Conservation (phyloP, 2,329 filamentous ascomycete genomes). For the Ascochyta pisi region DNA sequence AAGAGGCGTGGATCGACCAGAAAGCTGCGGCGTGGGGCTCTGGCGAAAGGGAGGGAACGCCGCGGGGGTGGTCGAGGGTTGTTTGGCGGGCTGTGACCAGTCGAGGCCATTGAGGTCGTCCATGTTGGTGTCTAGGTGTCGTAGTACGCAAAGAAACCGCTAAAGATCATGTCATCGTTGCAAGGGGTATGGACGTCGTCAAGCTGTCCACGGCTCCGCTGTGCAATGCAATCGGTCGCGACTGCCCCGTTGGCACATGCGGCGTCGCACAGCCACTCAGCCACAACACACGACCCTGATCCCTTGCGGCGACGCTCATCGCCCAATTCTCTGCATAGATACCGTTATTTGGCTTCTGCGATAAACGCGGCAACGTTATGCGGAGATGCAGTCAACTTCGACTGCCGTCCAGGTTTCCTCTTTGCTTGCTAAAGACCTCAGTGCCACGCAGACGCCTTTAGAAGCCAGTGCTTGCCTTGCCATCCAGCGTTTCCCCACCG, state of each 20-base stretch:
- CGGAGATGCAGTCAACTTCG: background rate
- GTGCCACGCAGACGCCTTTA: background rate
- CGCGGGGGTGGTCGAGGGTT: constrained; percentile 36
- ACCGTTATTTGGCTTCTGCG: background rate
- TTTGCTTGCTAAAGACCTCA: background rate
- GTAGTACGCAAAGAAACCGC: constrained; percentile 12
- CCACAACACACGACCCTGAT: constrained; percentile 6
- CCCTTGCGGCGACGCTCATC: background rate
- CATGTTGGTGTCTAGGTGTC: constrained; percentile 43
- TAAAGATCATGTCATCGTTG: constrained; percentile 33
- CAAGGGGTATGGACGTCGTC: constrained; percentile 9
- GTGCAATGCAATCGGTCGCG: constrained; percentile 7
- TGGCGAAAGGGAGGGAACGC: constrained; percentile 47
- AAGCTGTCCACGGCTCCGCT: constrained; percentile 3
- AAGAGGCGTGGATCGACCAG: constrained; percentile 49
- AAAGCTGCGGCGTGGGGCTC: constrained; percentile 49
- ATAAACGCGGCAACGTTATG: background rate
- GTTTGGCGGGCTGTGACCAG: constrained; percentile 50
- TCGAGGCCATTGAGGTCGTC: constrained; percentile 59
- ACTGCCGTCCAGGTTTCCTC: background rate
- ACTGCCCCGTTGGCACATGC: constrained; percentile 11
- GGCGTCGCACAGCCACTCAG: constrained; percentile 14
- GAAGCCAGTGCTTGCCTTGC: background rate
- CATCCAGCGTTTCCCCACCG: background rate
- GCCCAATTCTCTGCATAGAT: background rate